These are phyloP conservation scores for Daldinia caldariorum DNA, from an alignment of 495 filamentous ascomycete genomes.

Conservation along the genomic window DNA sequence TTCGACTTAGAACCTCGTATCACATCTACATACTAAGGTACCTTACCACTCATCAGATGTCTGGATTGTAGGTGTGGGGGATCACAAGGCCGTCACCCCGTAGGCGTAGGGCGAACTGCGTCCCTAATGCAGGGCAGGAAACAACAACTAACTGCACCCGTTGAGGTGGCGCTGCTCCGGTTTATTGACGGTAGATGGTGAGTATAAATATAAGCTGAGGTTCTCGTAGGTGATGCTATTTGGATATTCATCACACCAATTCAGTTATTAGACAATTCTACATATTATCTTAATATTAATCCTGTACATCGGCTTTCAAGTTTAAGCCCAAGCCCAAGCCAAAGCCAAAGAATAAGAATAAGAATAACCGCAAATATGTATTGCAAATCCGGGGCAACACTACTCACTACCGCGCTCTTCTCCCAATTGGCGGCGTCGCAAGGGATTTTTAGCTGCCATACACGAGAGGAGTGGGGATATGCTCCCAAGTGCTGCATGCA, in stretches of 20 bases:
- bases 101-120: neutral
- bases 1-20: conserved; percentile 15
- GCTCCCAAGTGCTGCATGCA: conserved; percentile 44
- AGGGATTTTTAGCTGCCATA: conserved; percentile 42
- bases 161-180: conserved; percentile 4
- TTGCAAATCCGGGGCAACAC: conserved; percentile 16
- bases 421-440: conserved; percentile 15
- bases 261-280: neutral
- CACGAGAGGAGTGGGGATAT: conserved; percentile 35
- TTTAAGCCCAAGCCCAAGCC: neutral
- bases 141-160: neutral
- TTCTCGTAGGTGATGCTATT: neutral
- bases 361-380: conserved; percentile 31
- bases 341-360: no score
- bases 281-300: neutral
- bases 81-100: neutral
- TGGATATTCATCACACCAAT: conserved; percentile 1
- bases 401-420: conserved; percentile 34
- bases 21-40: conserved; percentile 3
- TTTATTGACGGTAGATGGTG: conserved; percentile 10
- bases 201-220: conserved; percentile 26
- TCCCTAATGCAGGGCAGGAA: neutral
- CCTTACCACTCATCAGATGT: conserved; percentile 2
- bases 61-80: neutral
- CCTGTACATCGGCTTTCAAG: neutral